These are phyloP conservation scores for Penicillium glabrum DNA, from an alignment of 2,329 filamentous ascomycete genomes.

Conservation along the genomic window DNA sequence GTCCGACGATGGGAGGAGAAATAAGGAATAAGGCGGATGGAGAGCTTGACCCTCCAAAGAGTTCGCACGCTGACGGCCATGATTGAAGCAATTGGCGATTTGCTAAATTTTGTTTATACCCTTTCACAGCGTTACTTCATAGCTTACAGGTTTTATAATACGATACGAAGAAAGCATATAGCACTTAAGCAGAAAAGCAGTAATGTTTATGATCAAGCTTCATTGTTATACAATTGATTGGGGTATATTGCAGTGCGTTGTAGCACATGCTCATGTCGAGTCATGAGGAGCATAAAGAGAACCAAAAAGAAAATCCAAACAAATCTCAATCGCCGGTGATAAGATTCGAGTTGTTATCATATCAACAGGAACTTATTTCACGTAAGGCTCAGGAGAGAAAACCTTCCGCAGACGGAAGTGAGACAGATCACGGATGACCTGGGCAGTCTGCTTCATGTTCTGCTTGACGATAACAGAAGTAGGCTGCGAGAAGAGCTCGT, in stretches of 20 bases:
- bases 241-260: conserved; percentile 11
- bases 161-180: background rate
- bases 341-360: background rate
- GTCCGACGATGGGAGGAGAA: background rate
- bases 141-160: background rate
- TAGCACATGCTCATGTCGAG: conserved; percentile 4
- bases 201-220: background rate
- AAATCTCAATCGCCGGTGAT: background rate
- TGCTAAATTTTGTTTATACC: background rate
- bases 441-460: conserved; percentile 51
- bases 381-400: conserved; percentile 36
- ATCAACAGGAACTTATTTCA: background rate
- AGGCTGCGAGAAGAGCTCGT: conserved; percentile 64
- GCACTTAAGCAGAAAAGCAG: background rate
- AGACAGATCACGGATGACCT: conserved; percentile 47
- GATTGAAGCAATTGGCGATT: background rate
- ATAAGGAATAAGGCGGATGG: too few species aligned
- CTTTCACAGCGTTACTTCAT: background rate
- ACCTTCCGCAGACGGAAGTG: conserved; percentile 50
- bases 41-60: too few species aligned
- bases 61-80: too few species aligned
- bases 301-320: background rate
- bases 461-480: conserved; percentile 62
- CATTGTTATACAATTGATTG: conserved; percentile 3
- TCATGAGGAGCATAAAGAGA: conserved; percentile 1